Base-by-base conservation (phyloP, 1,284 basidiomycete species). In the Agroathelia rolfsii region DNA sequence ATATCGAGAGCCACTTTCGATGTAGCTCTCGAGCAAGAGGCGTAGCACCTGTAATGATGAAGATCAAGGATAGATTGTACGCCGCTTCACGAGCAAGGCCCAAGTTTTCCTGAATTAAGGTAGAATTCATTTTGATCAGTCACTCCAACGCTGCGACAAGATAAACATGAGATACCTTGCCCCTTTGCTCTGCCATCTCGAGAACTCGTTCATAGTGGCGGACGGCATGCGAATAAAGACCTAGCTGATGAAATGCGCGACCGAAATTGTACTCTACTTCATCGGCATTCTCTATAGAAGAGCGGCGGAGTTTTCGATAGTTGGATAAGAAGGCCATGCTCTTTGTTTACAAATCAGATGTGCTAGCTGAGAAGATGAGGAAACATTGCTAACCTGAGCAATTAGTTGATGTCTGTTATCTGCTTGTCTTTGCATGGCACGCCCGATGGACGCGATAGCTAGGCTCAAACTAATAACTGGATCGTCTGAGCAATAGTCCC, bases 221-320 rank as follows among this genome's bases (percentile, higher is more conserved):
- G 5, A 78, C 74, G 0, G 90, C 89, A 42, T 88, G 72, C 8
- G 83, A 75, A 30, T 77, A 67, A 6, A 95, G 57, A 6, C 86
- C 86, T 10, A 97, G 62, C 36, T 90, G 83, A 50, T 98, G 93
- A 51, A 95, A 95, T 0, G 78, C 72, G 26, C 94, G 65, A 0
- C 82, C 94, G 50, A 88, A 85, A 52, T 97, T 97, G 57, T 79
- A 97, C 43, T 96, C 89, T 2, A 92, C 79, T 49, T 92, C 86
- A 27, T 72, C 66, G 10, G 65, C 39, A 30, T 74, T 72, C n/a
- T 58, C 54, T 3, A 57, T 50, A 22, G 62, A 56, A 0, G 44
- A 48, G 37, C 64, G 58, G 28, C 71, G 62, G 21, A 82, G 47
- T 12, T 64, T 59, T 11, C 86, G 69, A 53, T 94, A 93, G 29